Conservation (phyloP, 78 protist genomes). For the Guillardia theta region DNA sequence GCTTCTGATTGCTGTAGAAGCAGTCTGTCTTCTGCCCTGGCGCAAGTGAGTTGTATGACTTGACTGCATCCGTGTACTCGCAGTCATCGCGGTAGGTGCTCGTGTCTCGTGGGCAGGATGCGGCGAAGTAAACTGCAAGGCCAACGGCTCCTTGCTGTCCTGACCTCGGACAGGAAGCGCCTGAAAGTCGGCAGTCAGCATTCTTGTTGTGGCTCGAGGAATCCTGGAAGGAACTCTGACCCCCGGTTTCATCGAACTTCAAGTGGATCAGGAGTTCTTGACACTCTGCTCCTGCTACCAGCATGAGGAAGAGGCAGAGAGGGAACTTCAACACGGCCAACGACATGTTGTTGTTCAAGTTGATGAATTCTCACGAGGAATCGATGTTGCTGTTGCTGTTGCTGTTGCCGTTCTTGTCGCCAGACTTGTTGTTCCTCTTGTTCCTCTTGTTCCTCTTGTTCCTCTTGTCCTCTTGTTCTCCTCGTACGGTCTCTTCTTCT, state of each 20-base stretch:
- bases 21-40: constrained; percentile 10
- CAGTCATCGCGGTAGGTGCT: not conserved
- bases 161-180: not conserved
- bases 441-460: too few species aligned
- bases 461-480: too few species aligned
- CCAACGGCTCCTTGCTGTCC: not conserved
- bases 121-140: not conserved
- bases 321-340: too few species aligned
- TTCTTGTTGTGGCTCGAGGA: not conserved
- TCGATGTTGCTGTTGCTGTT: too few species aligned
- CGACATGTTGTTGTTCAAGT: too few species aligned
- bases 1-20: not conserved
- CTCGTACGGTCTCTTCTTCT: too few species aligned
- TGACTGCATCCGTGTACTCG: not conserved
- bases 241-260: not conserved
- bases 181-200: not conserved
- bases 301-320: too few species aligned
- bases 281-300: too few species aligned
- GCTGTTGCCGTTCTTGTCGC: too few species aligned
- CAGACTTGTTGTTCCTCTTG: too few species aligned
- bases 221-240: not conserved
- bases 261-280: not conserved
- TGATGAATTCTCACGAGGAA: too few species aligned
- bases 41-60: not conserved
- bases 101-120: not conserved